Base-by-base conservation (phyloP, 2,329 filamentous ascomycete species). In the Chalaropsis thielavioides region DNA sequence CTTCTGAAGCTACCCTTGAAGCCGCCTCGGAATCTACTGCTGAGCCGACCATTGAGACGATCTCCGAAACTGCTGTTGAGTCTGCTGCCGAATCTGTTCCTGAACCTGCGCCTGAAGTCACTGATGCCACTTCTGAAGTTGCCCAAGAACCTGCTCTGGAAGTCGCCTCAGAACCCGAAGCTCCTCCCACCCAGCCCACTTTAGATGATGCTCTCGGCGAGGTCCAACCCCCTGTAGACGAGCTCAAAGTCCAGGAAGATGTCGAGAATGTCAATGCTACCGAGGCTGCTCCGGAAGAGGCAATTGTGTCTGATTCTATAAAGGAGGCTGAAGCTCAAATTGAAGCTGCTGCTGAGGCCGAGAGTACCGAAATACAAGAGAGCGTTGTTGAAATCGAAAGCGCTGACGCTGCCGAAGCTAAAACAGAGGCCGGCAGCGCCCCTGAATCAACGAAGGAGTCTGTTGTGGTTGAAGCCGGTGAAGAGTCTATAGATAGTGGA, bases 21-120 rank as follows among this genome's bases (percentile, higher is more conserved):
- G 35, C 35, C 7, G 1, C 2, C 0, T 7, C 17, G 2, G 44
- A 46, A 46, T 0, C 17, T 19, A 22, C 44, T 5, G 17, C 44
- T 49, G 44, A 49, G 10, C 44, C 44, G 6, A 31, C 31, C 31
- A 3, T 6, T 31, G 31, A 31, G 31, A 6, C 6, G 31, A 6
- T 31, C 31, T 6, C 2, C 2, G 31, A 31, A 31, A 31, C 6
- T 31, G 35, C 13, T 1, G 27, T 15, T 11, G 56, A 60, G 10
- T 59, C 58, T 10, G 15, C 17, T 5, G n/a, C 15, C 17, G 44
- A 22, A 22, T 7, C 44, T 49, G n/a, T n/a, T 2, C 35, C 44
- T 13, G 54, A 66, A 22, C 59, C 66, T 41, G 24, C 31, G 58
- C 51, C 15, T 17, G 63, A 67, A 19, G 22, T 44, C 13, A 22